Percentiles rank a stretch among this genome's conserved stretches.
Conservation (phyloP, 2,329 filamentous ascomycete genomes). For the Sporothrix globosa region DNA sequence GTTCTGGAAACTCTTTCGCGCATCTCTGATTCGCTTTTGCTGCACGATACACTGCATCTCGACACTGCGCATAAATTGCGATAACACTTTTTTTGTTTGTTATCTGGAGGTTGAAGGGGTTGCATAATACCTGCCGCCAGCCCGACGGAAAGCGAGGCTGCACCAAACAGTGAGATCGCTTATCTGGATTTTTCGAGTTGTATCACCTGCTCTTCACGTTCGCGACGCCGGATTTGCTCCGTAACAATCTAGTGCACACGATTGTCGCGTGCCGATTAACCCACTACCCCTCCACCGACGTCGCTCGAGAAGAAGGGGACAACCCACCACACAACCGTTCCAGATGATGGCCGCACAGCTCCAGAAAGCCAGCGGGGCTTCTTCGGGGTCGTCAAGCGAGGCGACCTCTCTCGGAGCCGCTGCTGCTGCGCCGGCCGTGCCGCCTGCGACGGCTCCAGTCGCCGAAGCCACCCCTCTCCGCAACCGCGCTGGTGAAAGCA, state of each 20-base stretch:
- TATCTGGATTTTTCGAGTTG: slow-evolving; percentile 3
- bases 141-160: slow-evolving; percentile 26
- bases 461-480: slow-evolving; percentile 39
- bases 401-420: slow-evolving; percentile 30
- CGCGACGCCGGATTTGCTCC: not conserved
- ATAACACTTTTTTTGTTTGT: slow-evolving; percentile 18
- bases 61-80: slow-evolving; percentile 9
- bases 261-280: not conserved
- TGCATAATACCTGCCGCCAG: not conserved
- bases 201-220: not conserved
- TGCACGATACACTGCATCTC: slow-evolving; percentile 13
- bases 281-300: not conserved
- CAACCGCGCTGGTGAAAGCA: slow-evolving; percentile 48
- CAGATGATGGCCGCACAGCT: slow-evolving; percentile 39
- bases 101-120: slow-evolving; percentile 23
- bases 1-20: not conserved
- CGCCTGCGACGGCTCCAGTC: slow-evolving; percentile 4
- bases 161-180: slow-evolving; percentile 8
- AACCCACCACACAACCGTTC: not conserved
- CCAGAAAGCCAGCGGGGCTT: slow-evolving; percentile 37
- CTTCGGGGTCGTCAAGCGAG: slow-evolving; percentile 27
- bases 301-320: slow-evolving; percentile 3
- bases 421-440: slow-evolving; percentile 3
- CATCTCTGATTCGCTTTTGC: not conserved
- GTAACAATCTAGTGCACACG: not conserved